A percentile compares a stretch with the other conserved stretches of the same genome.
Conservation (phyloP, 257 asterid genomes). For the Fraxinus pennsylvanica region DNA sequence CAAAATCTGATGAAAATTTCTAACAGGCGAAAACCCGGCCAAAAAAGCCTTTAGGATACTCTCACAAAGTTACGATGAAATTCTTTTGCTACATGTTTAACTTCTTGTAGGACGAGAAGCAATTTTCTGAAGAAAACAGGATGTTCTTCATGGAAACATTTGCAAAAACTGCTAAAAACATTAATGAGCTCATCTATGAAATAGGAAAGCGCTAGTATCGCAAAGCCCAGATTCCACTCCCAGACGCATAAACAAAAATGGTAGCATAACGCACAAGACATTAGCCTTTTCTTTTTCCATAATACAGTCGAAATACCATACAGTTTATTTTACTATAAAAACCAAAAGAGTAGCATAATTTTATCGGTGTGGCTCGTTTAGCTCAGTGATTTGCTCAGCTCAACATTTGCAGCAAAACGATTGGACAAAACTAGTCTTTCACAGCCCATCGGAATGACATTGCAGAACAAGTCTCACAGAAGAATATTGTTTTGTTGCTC, state of each 20-base stretch:
- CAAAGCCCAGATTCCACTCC: background rate
- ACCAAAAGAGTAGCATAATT: background rate
- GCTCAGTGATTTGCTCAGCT: background rate
- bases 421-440: constrained; percentile 24
- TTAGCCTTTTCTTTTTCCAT: too few relatives aligned
- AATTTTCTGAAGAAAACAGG: constrained; percentile 31
- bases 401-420: constrained; percentile 29
- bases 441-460: constrained; percentile 29
- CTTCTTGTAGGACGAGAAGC: constrained; percentile 33
- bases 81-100: background rate
- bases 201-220: constrained; percentile 8
- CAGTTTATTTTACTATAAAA: background rate
- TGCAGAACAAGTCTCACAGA: constrained; percentile 7
- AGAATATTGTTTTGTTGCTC: constrained; percentile 32
- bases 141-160: constrained; percentile 34
- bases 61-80: background rate
- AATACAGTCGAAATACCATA: background rate
- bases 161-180: constrained; percentile 36
- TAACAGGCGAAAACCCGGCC: too few relatives aligned
- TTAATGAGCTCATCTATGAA: constrained; percentile 35
- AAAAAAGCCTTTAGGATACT: background rate
- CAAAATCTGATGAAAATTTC: too few relatives aligned
- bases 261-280: too few relatives aligned
- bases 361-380: background rate
- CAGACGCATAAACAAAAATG: background rate